Conservation (phyloP, 352 stramenopile species). For the Phytophthora pluvialis region DNA sequence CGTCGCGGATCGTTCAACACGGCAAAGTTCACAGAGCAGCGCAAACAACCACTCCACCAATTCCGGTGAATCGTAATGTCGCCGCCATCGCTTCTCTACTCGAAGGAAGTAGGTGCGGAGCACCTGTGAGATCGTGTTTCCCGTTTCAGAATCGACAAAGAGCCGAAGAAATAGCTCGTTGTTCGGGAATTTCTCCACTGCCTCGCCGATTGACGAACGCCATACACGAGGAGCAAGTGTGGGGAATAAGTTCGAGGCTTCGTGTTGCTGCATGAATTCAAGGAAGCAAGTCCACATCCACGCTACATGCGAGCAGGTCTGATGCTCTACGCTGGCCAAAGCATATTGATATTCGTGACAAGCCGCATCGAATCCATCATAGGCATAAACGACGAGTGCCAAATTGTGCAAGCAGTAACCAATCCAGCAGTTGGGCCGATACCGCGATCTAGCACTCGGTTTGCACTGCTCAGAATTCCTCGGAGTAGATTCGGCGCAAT, state of each 20-base stretch:
- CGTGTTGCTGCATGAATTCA: conserved; percentile 69
- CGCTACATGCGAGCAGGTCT: conserved; percentile 26
- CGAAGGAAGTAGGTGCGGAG: conserved; percentile 67
- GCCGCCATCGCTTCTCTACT: conserved; percentile 48
- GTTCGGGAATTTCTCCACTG: conserved; percentile 47
- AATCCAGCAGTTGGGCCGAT: conserved; percentile 29
- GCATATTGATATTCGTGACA: conserved; percentile 49
- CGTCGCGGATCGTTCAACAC: conserved; percentile 52
- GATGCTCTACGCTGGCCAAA: conserved; percentile 20
- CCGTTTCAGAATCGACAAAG: conserved; percentile 76
- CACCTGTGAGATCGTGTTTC: conserved; percentile 74
- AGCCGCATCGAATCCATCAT: conserved; percentile 56
- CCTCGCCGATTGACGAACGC: conserved; percentile 45
- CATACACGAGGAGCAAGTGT: conserved; percentile 59
- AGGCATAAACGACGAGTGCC: conserved; percentile 58
- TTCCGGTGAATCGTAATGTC: conserved; percentile 68
- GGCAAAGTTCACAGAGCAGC: conserved; percentile 67
- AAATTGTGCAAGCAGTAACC: conserved; percentile 74
- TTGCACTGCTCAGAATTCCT: not conserved
- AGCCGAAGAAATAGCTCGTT: conserved; percentile 68
- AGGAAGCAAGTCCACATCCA: conserved; percentile 57
- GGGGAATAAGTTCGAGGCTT: conserved; percentile 37
- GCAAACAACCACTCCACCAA: conserved; percentile 81
- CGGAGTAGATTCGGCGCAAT: conserved; percentile 30
- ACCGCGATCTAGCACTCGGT: not conserved